These are phyloP conservation scores for Trypanosoma avium DNA, from an alignment of 208 protist genomes.

Conservation along the genomic window DNA sequence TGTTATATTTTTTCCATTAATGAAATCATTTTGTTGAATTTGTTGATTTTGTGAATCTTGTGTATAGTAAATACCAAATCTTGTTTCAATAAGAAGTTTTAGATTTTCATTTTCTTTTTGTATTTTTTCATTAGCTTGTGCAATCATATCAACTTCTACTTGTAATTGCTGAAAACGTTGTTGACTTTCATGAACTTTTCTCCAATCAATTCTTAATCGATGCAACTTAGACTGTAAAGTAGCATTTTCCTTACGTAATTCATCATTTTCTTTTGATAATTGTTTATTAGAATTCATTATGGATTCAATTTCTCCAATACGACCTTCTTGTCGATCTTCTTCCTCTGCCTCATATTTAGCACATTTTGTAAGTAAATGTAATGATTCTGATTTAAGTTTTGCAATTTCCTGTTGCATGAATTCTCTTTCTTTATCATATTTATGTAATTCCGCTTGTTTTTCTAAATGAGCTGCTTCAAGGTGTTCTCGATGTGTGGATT, in stretches of 20 bases:
- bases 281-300: conserved; percentile 8
- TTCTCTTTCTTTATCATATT: conserved; percentile 13
- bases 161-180: conserved; percentile 30
- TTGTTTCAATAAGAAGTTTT: conserved; percentile 17
- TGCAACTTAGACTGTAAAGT: conserved; percentile 20
- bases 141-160: conserved; percentile 32
- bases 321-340: neutral
- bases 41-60: neutral
- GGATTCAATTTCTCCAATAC: neutral
- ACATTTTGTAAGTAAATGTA: neutral
- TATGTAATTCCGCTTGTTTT: conserved; percentile 9
- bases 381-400: neutral
- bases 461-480: conserved; percentile 16
- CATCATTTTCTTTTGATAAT: neutral
- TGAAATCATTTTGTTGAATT: neutral
- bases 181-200: conserved; percentile 32
- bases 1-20: neutral
- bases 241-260: conserved; percentile 19
- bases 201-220: conserved; percentile 32
- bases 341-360: neutral
- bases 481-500: conserved; percentile 7
- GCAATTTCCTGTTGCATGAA: neutral
- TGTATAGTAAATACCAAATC: neutral
- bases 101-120: conserved; percentile 27
- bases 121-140: conserved; percentile 20